phyloP scores from a whole-genome alignment of 2,329 filamentous ascomycete species.

The Colletotrichum sp. region DNA sequence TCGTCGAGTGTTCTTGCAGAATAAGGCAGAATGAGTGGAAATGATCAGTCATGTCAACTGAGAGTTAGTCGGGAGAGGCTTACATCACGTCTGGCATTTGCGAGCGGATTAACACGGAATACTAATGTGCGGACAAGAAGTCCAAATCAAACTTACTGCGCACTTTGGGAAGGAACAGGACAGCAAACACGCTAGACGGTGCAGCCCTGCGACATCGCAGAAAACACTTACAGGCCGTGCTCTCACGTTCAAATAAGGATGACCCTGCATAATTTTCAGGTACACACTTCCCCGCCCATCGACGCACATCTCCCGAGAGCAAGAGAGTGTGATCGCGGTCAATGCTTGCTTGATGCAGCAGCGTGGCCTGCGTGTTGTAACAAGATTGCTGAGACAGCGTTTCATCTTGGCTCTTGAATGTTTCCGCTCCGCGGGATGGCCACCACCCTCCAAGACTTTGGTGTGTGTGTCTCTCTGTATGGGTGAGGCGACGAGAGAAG shows the following conservation, averaged over 20 bases:
- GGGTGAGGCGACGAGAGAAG: not conserved
- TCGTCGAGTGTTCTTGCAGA: not conserved
- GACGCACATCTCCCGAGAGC: not conserved
- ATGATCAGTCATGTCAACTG: not conserved
- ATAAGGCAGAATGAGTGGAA: not conserved
- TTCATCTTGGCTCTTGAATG: conserved; percentile 15
- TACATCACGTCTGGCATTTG: not conserved
- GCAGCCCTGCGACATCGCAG: not conserved
- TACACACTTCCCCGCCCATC: not conserved
- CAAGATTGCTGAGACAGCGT: conserved; percentile 14
- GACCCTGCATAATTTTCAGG: conserved; percentile 2
- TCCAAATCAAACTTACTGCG: not conserved
- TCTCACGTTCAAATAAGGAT: not conserved
- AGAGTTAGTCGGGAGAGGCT: not conserved
- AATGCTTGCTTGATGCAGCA: conserved; percentile 17
- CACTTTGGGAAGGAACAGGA: not conserved
- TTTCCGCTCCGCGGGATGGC: conserved; percentile 11
- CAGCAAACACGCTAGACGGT: not conserved
- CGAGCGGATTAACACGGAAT: not conserved
- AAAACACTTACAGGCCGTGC: not conserved
- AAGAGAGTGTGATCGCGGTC: conserved; percentile 2
- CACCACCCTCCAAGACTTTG: not conserved
- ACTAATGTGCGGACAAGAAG: not conserved
- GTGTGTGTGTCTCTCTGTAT: not conserved
- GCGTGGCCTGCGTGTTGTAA: conserved; percentile 1